Conservation (phyloP, 257 asterid species). For the Ocimum tenuiflorum region DNA sequence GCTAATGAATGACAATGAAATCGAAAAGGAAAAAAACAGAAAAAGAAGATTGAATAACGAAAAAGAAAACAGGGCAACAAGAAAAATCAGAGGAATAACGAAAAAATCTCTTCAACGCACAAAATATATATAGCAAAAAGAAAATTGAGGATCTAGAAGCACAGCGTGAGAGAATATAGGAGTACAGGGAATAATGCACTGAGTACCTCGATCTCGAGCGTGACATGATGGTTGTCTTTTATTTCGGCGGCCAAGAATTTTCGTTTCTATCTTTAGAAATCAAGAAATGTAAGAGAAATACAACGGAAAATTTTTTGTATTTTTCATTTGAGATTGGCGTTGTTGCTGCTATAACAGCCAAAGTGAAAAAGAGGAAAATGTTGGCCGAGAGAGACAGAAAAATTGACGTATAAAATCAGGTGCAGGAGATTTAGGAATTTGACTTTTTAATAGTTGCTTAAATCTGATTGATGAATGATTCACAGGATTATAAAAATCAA, state of each 20-base stretch:
- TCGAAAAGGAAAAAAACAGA: not conserved
- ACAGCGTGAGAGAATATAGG: conserved; percentile 1
- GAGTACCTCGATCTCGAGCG: conserved; percentile 70
- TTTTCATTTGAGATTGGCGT: not conserved
- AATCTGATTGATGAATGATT: not conserved
- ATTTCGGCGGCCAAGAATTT: conserved; percentile 34
- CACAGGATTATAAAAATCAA: not conserved
- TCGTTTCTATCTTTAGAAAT: conserved; percentile 35
- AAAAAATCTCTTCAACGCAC: conserved; percentile 29
- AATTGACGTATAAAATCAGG: not conserved
- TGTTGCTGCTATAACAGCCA: not conserved
- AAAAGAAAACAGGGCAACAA: too few species aligned
- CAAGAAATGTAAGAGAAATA: conserved; percentile 21
- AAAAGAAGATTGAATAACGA: not conserved
- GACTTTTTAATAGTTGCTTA: not conserved
- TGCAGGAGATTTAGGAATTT: conserved; percentile 6
- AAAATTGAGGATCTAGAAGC: conserved; percentile 16
- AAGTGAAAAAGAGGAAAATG: not conserved
- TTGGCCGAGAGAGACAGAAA: not conserved
- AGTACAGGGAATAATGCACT: conserved; percentile 18
- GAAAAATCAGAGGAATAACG: conserved; percentile 10
- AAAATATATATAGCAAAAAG: conserved; percentile 10
- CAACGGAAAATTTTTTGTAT: not conserved
- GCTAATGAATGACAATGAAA: not conserved
- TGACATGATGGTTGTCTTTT: conserved; percentile 38